Evolutionary conservation across 2,329 filamentous ascomycete species (phyloP).

Genomic region (Juglanconis oblonga): DNA sequence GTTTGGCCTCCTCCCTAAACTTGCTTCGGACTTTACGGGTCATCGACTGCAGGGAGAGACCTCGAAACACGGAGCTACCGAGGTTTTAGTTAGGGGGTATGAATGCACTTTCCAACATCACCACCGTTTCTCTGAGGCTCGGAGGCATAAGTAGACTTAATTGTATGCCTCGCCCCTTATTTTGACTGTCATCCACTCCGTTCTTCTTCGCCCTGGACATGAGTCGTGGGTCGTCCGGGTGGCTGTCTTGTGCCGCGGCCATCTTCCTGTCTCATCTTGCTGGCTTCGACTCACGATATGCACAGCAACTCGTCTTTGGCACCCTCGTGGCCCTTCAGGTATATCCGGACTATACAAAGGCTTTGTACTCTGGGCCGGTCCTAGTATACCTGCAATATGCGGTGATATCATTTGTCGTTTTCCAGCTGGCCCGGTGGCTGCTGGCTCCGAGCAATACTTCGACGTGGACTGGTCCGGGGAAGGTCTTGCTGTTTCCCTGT

Average conservation of each 20-base stretch:
- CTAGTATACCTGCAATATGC: not conserved
- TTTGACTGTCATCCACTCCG: not conserved
- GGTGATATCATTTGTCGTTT: not conserved
- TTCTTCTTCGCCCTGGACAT: constrained; percentile 7
- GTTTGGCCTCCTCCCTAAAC: not conserved
- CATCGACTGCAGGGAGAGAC: not conserved
- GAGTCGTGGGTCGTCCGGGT: constrained; percentile 3
- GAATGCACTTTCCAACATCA: not conserved
- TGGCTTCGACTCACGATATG: constrained; percentile 7
- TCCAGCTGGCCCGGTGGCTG: not conserved
- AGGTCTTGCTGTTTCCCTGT: constrained; percentile 60
- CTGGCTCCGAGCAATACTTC: constrained; percentile 1
- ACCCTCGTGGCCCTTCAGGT: not conserved
- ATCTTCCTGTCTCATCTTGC: not conserved
- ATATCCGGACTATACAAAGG: not conserved
- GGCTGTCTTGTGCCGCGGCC: constrained; percentile 12
- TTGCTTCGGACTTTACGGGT: not conserved
- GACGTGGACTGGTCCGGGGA: constrained; percentile 12
- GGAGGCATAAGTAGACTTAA: not conserved
- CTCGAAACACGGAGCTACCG: not conserved
- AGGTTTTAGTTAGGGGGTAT: not conserved
- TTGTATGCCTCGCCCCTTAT: not conserved
- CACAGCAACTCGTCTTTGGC: constrained; percentile 9
- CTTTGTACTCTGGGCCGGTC: not conserved
- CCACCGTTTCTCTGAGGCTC: not conserved